Conservation (phyloP, 164 flowering plant species). For the Pachysandra terminalis region DNA sequence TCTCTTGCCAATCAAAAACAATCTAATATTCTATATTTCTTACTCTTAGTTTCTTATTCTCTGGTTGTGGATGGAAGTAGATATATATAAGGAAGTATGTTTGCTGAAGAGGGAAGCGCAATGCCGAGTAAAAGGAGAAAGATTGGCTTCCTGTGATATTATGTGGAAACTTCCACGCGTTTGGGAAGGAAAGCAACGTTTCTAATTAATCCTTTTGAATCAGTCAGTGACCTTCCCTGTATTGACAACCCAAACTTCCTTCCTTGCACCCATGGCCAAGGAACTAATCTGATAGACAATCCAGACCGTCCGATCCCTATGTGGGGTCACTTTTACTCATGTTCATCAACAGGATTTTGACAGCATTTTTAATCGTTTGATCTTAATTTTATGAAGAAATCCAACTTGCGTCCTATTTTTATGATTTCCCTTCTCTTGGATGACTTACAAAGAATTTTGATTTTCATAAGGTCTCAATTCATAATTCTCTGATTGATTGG, state of each 20-base stretch:
- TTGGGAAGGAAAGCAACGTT: neutral
- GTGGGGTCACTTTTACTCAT: too few relatives aligned
- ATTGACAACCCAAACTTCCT: neutral
- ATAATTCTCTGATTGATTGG: too few relatives aligned
- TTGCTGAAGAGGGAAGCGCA: neutral
- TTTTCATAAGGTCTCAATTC: too few relatives aligned
- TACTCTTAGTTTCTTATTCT: too few relatives aligned
- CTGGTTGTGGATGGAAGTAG: neutral
- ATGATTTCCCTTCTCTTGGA: too few relatives aligned
- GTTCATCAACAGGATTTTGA: too few relatives aligned
- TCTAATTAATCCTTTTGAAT: neutral
- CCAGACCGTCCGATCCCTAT: too few relatives aligned
- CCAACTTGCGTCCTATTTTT: too few relatives aligned
- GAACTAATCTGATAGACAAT: neutral
- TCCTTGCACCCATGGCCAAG: neutral
- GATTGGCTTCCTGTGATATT: neutral
- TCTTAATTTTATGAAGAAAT: too few relatives aligned
- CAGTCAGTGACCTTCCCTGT: neutral
- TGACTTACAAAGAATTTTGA: too few relatives aligned
- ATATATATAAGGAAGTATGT: too few relatives aligned
- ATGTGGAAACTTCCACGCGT: slow-evolving; percentile 9
- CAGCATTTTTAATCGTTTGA: too few relatives aligned
- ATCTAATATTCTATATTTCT: neutral
- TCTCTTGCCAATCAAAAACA: neutral
- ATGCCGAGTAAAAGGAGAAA: slow-evolving; percentile 12